phyloP scores from a whole-genome alignment of 306 rosid genomes.

The Dalbergia cultrata region DNA sequence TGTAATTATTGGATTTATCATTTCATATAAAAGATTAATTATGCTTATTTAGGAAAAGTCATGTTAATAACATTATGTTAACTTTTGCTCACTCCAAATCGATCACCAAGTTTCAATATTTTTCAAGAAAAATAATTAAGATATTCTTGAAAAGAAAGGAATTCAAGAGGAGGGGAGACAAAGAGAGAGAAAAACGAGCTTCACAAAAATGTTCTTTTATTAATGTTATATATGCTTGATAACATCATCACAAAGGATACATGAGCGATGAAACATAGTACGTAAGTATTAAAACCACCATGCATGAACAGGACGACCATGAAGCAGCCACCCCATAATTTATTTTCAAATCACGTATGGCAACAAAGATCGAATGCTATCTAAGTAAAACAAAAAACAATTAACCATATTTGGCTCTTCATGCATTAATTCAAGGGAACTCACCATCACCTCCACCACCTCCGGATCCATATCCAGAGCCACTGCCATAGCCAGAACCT shows the following conservation, averaged over 20 bases:
- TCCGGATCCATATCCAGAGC: constrained; percentile 67
- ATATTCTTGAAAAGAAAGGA: not conserved
- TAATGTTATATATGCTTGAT: constrained; percentile 13
- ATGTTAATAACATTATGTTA: not conserved
- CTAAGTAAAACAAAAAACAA: not conserved
- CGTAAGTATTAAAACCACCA: constrained; percentile 9
- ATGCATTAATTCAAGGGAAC: constrained; percentile 55
- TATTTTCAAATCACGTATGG: constrained; percentile 41
- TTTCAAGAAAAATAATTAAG: too few species aligned
- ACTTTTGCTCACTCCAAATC: too few species aligned
- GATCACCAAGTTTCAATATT: too few species aligned
- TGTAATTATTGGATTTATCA: not conserved
- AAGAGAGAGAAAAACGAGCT: not conserved
- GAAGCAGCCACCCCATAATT: constrained; percentile 40
- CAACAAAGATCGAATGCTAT: constrained; percentile 22
- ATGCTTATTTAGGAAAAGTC: not conserved
- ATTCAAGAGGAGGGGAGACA: too few species aligned
- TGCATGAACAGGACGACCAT: constrained; percentile 40
- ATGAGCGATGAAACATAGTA: not conserved
- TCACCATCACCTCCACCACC: constrained; percentile 43
- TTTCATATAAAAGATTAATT: not conserved
- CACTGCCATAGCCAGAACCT: constrained; percentile 40
- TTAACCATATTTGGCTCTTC: not conserved
- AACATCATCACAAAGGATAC: not conserved
- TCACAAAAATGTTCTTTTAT: constrained; percentile 23